Evolutionary conservation across 495 filamentous ascomycete genomes (phyloP).

Genomic region (Penicillium ochrochloron): DNA sequence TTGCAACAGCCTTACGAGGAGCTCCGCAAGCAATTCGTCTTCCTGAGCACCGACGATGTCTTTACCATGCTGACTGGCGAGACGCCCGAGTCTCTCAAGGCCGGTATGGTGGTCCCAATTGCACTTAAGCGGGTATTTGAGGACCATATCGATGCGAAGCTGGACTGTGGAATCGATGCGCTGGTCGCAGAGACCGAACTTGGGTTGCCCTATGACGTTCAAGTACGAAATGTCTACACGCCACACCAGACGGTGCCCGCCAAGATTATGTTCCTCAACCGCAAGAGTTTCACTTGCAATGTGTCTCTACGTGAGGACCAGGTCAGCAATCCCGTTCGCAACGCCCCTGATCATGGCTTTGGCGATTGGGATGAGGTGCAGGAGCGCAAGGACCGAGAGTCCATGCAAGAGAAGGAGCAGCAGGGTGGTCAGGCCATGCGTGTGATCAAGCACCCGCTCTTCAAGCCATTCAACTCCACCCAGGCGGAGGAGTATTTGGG

Average conservation of each 20-base stretch:
- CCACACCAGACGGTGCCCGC: slow-evolving; percentile 83
- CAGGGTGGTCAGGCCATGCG: slow-evolving; percentile 79
- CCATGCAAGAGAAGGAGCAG: slow-evolving; percentile 79
- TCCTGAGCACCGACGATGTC: slow-evolving; percentile 76
- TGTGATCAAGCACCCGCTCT: slow-evolving; percentile 96
- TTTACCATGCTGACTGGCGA: slow-evolving; percentile 98
- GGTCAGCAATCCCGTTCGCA: slow-evolving; percentile 69
- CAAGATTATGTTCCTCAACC: slow-evolving; percentile 84
- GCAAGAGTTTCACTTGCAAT: slow-evolving; percentile 77
- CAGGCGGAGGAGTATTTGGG: slow-evolving; percentile 95
- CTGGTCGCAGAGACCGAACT: slow-evolving; percentile 75
- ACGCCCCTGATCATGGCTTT: slow-evolving; percentile 67
- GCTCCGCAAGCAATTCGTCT: slow-evolving; percentile 77
- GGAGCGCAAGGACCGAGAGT: slow-evolving; percentile 78
- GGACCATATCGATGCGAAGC: slow-evolving; percentile 87
- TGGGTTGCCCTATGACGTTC: slow-evolving; percentile 63
- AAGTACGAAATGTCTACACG: slow-evolving; percentile 61
- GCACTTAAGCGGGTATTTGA: slow-evolving; percentile 85
- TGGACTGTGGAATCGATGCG: slow-evolving; percentile 93
- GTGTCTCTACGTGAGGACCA: slow-evolving; percentile 82
- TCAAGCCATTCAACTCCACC: slow-evolving; percentile 86
- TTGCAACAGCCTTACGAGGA: slow-evolving; percentile 93
- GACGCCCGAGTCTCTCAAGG: slow-evolving; percentile 76
- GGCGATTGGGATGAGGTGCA: slow-evolving; percentile 85
- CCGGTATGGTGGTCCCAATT: slow-evolving; percentile 90